phyloP scores from a whole-genome alignment of 805 yeast genomes.

The Saitoella complicata region DNA sequence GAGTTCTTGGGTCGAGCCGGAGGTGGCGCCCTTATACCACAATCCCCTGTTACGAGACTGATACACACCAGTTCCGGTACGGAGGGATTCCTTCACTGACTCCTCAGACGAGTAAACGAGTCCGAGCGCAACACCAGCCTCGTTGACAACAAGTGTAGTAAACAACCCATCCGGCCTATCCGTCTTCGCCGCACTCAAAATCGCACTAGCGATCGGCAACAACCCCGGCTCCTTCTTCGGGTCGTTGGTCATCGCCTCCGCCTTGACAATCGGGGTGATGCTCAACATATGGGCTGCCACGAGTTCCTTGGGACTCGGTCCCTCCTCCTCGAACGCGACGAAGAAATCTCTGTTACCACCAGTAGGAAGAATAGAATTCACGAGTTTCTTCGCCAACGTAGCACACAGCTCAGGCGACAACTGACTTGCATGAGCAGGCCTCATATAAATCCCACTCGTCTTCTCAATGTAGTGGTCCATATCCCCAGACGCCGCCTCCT shows the following conservation, averaged over 20 bases:
- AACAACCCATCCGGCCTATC: conserved; percentile 78
- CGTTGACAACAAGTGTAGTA: conserved; percentile 67
- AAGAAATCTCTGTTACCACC: neutral
- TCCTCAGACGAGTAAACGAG: conserved; percentile 78
- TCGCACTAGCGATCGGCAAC: conserved; percentile 27
- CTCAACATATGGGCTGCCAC: no score
- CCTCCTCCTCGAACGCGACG: neutral
- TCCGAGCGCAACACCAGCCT: conserved; percentile 60
- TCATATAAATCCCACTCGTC: neutral
- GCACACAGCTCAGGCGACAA: conserved; percentile 1
- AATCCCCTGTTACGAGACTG: conserved; percentile 79
- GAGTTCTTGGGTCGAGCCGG: conserved; percentile 86
- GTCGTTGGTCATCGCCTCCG: neutral
- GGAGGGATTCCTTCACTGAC: conserved; percentile 68
- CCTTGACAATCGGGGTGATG: neutral
- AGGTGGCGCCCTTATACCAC: conserved; percentile 91
- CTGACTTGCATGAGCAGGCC: neutral
- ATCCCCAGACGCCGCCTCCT: neutral
- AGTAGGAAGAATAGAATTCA: neutral
- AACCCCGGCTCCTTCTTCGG: neutral
- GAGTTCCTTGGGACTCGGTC: neutral
- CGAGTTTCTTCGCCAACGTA: neutral
- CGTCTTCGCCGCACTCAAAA: conserved; percentile 42
- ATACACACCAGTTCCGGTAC: conserved; percentile 74
- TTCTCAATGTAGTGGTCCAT: neutral